Evolutionary conservation across 1,284 basidiomycete species (phyloP).

Genomic region (Cryptococcus sp.): DNA sequence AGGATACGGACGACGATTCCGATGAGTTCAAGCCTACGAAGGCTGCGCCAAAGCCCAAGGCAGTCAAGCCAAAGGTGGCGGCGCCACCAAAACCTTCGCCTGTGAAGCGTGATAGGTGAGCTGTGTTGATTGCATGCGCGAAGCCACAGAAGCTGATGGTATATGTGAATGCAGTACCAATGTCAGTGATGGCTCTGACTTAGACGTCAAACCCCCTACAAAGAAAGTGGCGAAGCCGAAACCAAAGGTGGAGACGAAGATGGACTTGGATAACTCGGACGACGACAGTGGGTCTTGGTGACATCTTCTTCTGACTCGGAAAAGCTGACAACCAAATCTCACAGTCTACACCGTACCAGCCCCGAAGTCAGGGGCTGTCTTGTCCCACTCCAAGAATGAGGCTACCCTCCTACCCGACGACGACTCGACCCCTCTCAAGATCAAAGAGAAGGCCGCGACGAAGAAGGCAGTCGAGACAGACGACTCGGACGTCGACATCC

Average conservation of each 20-base stretch:
- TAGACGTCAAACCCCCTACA: constrained; percentile 26
- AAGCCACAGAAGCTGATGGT: constrained; percentile 1
- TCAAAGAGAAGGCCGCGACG: constrained; percentile 10
- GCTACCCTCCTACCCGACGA: neutral
- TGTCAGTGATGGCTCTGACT: constrained; percentile 28
- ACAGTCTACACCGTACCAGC: constrained; percentile 35
- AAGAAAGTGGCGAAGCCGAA: constrained; percentile 50
- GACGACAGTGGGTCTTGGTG: constrained; percentile 51
- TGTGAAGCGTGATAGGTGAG: constrained; percentile 11
- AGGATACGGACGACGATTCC: constrained; percentile 61
- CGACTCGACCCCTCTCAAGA: constrained; percentile 13
- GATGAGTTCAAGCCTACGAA: constrained; percentile 70
- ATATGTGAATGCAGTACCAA: constrained; percentile 9
- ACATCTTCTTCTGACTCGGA: too few species aligned
- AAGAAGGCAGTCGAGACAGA: constrained; percentile 9
- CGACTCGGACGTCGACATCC: constrained; percentile 4
- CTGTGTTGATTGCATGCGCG: neutral
- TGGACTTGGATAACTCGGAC: constrained; percentile 58
- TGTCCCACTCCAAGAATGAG: constrained; percentile 13
- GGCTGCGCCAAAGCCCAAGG: constrained; percentile 39
- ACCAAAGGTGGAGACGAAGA: constrained; percentile 53
- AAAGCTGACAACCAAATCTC: neutral
- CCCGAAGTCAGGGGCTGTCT: constrained; percentile 25
- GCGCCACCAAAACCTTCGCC: constrained; percentile 21
- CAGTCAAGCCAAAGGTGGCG: constrained; percentile 10